Base-by-base conservation (phyloP, 306 rosid species). In the Casuarina glauca region DNA sequence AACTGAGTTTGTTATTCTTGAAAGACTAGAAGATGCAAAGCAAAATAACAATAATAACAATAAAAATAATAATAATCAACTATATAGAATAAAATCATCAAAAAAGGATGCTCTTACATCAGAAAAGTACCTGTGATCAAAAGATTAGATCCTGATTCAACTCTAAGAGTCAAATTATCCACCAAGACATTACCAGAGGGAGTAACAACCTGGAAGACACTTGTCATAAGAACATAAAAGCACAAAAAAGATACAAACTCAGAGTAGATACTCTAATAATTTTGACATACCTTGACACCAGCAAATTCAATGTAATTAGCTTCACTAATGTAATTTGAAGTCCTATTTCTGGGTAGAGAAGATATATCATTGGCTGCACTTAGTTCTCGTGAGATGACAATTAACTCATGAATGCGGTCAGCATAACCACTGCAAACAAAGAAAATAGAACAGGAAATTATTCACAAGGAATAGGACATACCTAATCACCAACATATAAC, bases 181-280 rank as follows among this genome's bases (percentile, higher is more conserved):
- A 96, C 99, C 93, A 96, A 90, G 82, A 91, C 91, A 83, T 96
- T 93, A 74, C 89, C 91, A 61, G 98, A 90, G 49, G 99, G 99
- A 9, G 99, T 93, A 74, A 96, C 98, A 74, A 96, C 98, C 99
- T 96, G 93, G 46, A 78, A 64, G 43, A 83, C 52, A 82, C 55
- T 66, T 75, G 80, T 54, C 39, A 70, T 87, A 52, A 85, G 74
- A 84, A 79, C 64, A 81, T 49, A 69, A 20, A 80, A 51, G 69
- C 72, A 50, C 73, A 83, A 74, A 54, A 57, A 26, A 60, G 43
- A 69, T 44, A 62, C 45, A 42, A 53, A 9, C 20, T 45, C 75
- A 73, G 10, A 79, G 71, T 52, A 78, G 66, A 72, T 46, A 63
- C 66, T 55, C 51, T 54, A 69, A 70, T 58, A 35, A 64, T 60